A percentile compares a stretch with the other conserved stretches of the same genome.
Conservation (phyloP, 306 rosid species). For the Cucumis hystrix region DNA sequence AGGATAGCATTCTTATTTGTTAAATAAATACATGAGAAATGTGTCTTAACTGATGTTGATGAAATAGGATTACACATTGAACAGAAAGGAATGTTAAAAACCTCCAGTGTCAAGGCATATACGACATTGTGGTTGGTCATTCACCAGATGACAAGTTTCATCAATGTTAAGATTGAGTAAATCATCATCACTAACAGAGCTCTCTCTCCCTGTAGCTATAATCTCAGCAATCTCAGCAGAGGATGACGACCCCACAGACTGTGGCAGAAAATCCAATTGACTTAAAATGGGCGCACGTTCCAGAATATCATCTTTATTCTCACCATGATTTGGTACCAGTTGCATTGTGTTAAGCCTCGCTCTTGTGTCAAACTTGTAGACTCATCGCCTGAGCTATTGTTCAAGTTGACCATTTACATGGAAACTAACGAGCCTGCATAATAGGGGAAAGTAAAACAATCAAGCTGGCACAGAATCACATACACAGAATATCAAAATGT, state of each 20-base stretch:
- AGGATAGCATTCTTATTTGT: neutral
- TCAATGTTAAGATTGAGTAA: slow-evolving; percentile 30
- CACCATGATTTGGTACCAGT: slow-evolving; percentile 52
- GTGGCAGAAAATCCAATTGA: slow-evolving; percentile 30
- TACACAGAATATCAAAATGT: neutral
- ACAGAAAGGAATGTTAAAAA: slow-evolving; percentile 16
- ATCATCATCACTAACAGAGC: slow-evolving; percentile 21
- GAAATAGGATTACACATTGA: slow-evolving; percentile 3
- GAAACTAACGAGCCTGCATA: slow-evolving; percentile 35
- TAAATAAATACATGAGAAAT: neutral
- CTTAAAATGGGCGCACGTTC: slow-evolving; percentile 71
- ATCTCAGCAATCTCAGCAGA: slow-evolving; percentile 84
- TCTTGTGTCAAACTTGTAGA: slow-evolving; percentile 22
- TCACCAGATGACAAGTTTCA: slow-evolving; percentile 49
- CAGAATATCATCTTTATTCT: slow-evolving; percentile 33
- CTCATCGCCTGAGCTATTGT: slow-evolving; percentile 38
- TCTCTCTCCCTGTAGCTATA: slow-evolving; percentile 28
- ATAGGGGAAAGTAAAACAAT: neutral
- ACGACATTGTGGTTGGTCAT: slow-evolving; percentile 73
- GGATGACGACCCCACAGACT: slow-evolving; percentile 38
- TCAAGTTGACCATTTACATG: slow-evolving; percentile 48
- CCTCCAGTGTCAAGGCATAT: slow-evolving; percentile 95
- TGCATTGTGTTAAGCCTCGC: slow-evolving; percentile 54
- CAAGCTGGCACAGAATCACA: neutral
- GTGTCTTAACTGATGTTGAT: neutral